Base-by-base conservation (phyloP, 2,329 filamentous ascomycete species). In the Pseudocercospora eumusae region DNA sequence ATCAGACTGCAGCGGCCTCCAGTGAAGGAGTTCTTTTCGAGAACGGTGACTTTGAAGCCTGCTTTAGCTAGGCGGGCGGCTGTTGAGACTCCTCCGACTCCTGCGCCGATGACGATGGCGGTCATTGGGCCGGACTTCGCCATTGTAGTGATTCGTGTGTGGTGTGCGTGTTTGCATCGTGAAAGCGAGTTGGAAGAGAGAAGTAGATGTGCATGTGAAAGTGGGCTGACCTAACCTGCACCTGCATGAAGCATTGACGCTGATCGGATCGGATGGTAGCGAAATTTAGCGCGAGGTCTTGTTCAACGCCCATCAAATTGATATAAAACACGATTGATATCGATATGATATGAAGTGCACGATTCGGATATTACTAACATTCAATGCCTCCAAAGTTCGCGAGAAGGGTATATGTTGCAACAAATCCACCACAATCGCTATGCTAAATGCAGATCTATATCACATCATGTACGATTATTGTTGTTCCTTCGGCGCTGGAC, bases 1-100 rank as follows among this genome's bases (percentile, higher is more conserved):
- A 91, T 81, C 25, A 91, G 76, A 49, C 85, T 88, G 75, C 88
- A 92, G 59, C 89, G 81, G 3, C 89, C 89, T 50, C 89, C 89
- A 0, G 86, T 87, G 73, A 89, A 90, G 60, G 78, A 78, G 71
- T 92, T 91, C 79, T 91, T 91, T 75, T 92, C 89, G n/a, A 92
- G 77, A 1, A 92, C 86, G 0, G 88, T 91, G n/a, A 92, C 89
- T 33, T 81, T 74, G 73, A 88, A 86, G 42, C 89, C 89, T 1
- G 88, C 83, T 71, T 87, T 88, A 55, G 88, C 87, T 10, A 92
- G 83, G 50, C 89, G 85, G 1, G 89, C 88, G 60, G 89, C 71
- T 1, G 86, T 86, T n/a, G 87, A 84, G 45, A 90, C 84, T 62
- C 89, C 89, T 56, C 89, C 89, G 50, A 86, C 85, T 62, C 89